Evolutionary conservation across 2,329 filamentous ascomycete genomes (phyloP), one percentile per base, ranked within the genome.

Genomic region (Fusarium tupiense): DNA sequence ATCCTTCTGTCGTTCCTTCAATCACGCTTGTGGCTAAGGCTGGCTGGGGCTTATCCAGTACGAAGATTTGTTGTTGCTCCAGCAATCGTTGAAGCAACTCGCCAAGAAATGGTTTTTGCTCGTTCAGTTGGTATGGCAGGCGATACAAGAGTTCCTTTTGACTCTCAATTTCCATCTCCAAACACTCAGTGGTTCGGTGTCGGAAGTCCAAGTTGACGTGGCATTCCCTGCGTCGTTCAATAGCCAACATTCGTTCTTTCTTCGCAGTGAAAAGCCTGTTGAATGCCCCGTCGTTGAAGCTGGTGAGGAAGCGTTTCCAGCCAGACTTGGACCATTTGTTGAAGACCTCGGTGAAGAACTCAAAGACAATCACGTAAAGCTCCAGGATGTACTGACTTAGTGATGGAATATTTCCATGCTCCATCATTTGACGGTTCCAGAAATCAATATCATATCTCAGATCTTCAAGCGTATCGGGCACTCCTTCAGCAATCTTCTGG

Each of bases 1-100:
- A 0, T 22, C 26, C 14, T 12, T 12, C 13, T 4, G 1, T 2
- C 2, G 14, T 31, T 12, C 0, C 9, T 11, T 49, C 26, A 31
- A 49, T 17, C 46, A 31, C 17, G 9, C 5, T 49, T 49, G 26
- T n/a, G 10, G 4, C 6, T 4, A 8, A 8, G 3, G 26, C 0
- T 8, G 46, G 20, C 9, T n/a, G 26, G 4, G 20, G 10, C 17
- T 14, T 16, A 8, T 49, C 14, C 3, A 31, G 20, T 1, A 5
- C 9, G 9, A 49, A n/a, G 2, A 8, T 11, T 17, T 49, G 14
- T 7, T 31, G 46, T 31, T 49, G 46, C 1, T 31, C 46, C 6
- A 49, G 14, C 3, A 31, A 17, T 6, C 6, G 26, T n/a, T 49
- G 46, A 8, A 49, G 26, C 3, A 10, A n/a, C 6, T 49, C 26